Base-by-base conservation (phyloP, 495 filamentous ascomycete species). In the Diplogelasinospora grovesii region DNA sequence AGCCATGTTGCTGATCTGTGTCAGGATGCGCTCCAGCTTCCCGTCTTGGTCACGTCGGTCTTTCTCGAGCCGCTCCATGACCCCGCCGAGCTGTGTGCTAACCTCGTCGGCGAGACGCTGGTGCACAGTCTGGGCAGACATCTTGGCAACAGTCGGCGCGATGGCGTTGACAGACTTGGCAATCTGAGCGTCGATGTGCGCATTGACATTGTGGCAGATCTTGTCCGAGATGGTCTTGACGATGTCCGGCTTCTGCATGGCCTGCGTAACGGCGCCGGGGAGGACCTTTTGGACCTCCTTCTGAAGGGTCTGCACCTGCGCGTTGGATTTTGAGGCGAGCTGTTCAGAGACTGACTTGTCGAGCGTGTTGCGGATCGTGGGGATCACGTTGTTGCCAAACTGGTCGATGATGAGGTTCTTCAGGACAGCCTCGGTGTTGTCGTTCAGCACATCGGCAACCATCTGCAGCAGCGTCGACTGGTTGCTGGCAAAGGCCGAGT, bases 361-460 rank as follows among this genome's bases (percentile, higher is more conserved):
- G 14, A 74, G 56, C 20, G 61, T 52, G 25, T 57, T 52, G 19
- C 69, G 59, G 4, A 82, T 54, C 36, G 50, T 51, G 3, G 83
- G 80, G 30, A 84, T 59, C 31, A 88, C 82, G 13, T 67, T 69
- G 24, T 71, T 63, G 50, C 82, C 70, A 46, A 90, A 85, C 56
- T 76, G 79, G 28, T 66, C 62, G 19, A 69, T 71, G 36, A 95
- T 76, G 41, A 93, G 82, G 20, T 74, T 75, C 19, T 75, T 65
- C 22, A 95, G 71, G 18, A 81, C 83, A 50, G 81, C 75, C 58
- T 96, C 88, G 21, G 93, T 85, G 46, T 96, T 97, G 31, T 92
- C 82, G 14, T 86, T 84, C 14, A 99, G 70, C 9, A 92, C 90
- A 36, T 75, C 80, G 1, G 88, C 92, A 7, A 99, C 85, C 29